Evolutionary conservation across 1,284 basidiomycete genomes (phyloP), one percentile per base, ranked within the genome.

Genomic region (Irpex lacteus): DNA sequence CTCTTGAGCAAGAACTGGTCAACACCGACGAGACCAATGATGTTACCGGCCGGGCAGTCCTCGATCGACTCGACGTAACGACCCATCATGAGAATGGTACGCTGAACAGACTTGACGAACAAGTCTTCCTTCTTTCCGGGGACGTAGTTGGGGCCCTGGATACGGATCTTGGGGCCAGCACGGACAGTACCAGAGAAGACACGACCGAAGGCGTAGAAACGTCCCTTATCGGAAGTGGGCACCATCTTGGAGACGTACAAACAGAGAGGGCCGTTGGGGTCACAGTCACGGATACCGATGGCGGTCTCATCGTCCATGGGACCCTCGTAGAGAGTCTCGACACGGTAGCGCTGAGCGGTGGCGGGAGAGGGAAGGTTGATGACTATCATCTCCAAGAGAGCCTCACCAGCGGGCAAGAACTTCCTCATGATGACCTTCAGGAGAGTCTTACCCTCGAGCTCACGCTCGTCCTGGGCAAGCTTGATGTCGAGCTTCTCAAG

Each of bases 181-280:
- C 88, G 89, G 75, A 98, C 95, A 70, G 96, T 98, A 79, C 98
- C 98, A 68, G 98, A 95, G 89, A 99, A 99, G 84, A 99, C 92
- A 89, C 98, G 98, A 82, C 98, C 98, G 81, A 99, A 99, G 70
- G 98, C 98, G 82, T 99, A 99, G 93, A 99, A 99, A 70, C 98
- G 96, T 76, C 98, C 98, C 84, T 99, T 99, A 83, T 99, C 98
- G 73, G 97, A 98, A 65, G 98, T 99, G 70, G 98, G 98, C 71
- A 99, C 97, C 98, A 99, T 99, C 90, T 99, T 99, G 74, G 98
- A 99, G 82, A 99, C 87, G 83, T 99, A 99, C 72, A 98, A 88
- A 80, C 99, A 96, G 71, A 99, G 91, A 70, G 98, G 98, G 69
- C 90, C 98, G 69, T 92, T 94, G 78, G 98, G 91, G 82, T 99